phyloP scores from a whole-genome alignment of 2,329 filamentous ascomycete species.

The Diaporthe longicolla region DNA sequence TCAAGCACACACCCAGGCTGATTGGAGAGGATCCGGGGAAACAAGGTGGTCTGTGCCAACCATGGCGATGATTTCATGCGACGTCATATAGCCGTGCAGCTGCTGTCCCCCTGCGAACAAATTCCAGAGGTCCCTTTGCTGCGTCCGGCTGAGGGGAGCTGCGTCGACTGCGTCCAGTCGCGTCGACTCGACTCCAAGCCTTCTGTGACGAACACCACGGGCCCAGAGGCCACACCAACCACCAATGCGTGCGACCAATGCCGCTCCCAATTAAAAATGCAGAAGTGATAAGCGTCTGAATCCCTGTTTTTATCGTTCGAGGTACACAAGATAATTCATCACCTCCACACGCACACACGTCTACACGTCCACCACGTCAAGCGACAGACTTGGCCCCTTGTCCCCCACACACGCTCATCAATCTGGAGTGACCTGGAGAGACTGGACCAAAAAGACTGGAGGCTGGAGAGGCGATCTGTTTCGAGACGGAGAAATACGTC shows the following conservation, averaged over 20 bases:
- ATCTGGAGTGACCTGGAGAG: not conserved
- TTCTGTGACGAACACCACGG: constrained; percentile 16
- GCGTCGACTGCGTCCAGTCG: not conserved
- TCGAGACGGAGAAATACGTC: constrained; percentile 17
- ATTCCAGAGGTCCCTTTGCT: constrained; percentile 14
- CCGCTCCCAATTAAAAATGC: constrained; percentile 20
- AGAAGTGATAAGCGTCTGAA: not conserved
- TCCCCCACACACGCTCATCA: constrained; percentile 7
- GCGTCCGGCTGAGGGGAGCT: constrained; percentile 2
- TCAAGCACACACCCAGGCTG: not conserved
- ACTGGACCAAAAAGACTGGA: not conserved
- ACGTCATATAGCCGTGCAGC: constrained; percentile 21
- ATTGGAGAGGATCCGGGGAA: constrained; percentile 33
- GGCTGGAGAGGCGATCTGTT: constrained; percentile 18
- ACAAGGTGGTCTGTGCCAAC: constrained; percentile 20
- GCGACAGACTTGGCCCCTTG: not conserved
- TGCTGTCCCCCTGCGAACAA: constrained; percentile 12
- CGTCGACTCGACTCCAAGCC: not conserved
- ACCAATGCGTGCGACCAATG: not conserved
- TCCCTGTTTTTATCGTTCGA: not conserved
- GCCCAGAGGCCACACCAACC: constrained; percentile 3
- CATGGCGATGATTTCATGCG: constrained; percentile 32
- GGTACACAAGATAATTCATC: constrained; percentile 14
- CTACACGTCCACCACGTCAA: not conserved
- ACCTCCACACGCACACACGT: not conserved